phyloP scores from a whole-genome alignment of 768 basidiomycete genomes.

The Tremella yokohamensis region DNA sequence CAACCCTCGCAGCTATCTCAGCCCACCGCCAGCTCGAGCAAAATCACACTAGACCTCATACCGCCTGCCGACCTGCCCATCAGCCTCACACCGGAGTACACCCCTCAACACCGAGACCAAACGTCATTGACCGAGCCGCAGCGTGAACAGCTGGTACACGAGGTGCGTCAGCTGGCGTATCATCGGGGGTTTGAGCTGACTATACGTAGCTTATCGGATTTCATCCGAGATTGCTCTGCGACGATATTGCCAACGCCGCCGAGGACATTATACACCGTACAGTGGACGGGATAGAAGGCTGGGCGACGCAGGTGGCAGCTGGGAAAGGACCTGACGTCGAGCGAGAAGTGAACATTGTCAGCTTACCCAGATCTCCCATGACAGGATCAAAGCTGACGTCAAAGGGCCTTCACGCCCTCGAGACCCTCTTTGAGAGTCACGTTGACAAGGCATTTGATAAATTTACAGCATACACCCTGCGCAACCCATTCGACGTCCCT shows the following conservation, averaged over 20 bases:
- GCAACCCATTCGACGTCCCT: constrained; percentile 76
- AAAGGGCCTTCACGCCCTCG: constrained; percentile 77
- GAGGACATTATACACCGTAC: constrained; percentile 74
- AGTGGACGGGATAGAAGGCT: constrained; percentile 69
- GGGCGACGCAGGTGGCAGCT: constrained; percentile 20
- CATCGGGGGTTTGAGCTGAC: not conserved
- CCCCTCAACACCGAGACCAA: not conserved
- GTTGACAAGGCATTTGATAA: constrained; percentile 87
- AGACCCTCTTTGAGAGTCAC: constrained; percentile 81
- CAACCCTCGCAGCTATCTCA: not conserved
- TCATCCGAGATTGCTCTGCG: constrained; percentile 75
- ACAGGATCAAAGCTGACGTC: constrained; percentile 58
- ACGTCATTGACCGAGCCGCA: constrained; percentile 29
- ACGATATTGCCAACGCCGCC: constrained; percentile 79
- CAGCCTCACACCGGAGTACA: constrained; percentile 36
- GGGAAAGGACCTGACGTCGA: constrained; percentile 44
- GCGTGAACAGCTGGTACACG: constrained; percentile 34
- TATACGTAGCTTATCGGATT: constrained; percentile 68
- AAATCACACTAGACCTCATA: constrained; percentile 17
- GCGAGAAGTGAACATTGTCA: constrained; percentile 32
- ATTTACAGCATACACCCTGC: constrained; percentile 81
- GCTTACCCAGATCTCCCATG: not conserved
- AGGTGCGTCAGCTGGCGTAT: constrained; percentile 28
- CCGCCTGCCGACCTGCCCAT: constrained; percentile 26
- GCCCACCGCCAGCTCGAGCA: constrained; percentile 19